Evolutionary conservation across 2,329 filamentous ascomycete species (phyloP).

Genomic region (Xylaria sp.): DNA sequence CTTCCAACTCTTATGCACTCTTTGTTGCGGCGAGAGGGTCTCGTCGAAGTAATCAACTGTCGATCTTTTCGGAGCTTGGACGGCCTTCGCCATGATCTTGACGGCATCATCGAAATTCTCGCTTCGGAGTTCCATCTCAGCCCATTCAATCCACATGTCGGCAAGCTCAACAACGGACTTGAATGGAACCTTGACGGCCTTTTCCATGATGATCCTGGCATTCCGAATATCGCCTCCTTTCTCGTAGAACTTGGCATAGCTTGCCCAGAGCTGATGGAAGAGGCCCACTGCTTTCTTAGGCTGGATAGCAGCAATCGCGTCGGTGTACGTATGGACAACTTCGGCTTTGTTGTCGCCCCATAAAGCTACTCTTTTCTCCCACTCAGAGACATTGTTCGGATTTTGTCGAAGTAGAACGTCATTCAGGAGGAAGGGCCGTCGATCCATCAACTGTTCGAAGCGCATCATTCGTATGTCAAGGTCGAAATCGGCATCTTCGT

Average conservation of each 20-base stretch:
- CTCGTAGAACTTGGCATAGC: conserved; percentile 97
- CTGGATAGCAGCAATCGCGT: conserved; percentile 86
- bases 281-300: conserved; percentile 91
- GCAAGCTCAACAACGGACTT: conserved; percentile 95
- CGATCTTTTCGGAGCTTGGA: conserved; percentile 94
- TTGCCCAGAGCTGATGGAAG: conserved; percentile 92
- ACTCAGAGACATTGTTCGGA: conserved; percentile 91
- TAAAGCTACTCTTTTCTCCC: conserved; percentile 92
- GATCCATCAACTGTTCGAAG: conserved; percentile 97
- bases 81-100: conserved; percentile 93
- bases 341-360: conserved; percentile 93
- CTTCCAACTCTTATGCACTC: conserved; percentile 99
- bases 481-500: conserved; percentile 86
- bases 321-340: conserved; percentile 88
- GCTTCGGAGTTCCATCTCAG: conserved; percentile 92
- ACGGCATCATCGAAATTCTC: conserved; percentile 95
- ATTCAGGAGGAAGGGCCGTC: conserved; percentile 90
- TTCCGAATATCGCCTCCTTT: conserved; percentile 75
- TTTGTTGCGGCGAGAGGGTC: conserved; percentile 84
- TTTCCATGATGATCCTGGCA: conserved; percentile 91
- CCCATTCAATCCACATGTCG: conserved; percentile 99
- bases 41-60: conserved; percentile 99
- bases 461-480: conserved; percentile 96
- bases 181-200: conserved; percentile 95
- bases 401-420: conserved; percentile 94